Evolutionary conservation across 148 eudicot genomes (phyloP).

Genomic region (Rhododendron vialii): DNA sequence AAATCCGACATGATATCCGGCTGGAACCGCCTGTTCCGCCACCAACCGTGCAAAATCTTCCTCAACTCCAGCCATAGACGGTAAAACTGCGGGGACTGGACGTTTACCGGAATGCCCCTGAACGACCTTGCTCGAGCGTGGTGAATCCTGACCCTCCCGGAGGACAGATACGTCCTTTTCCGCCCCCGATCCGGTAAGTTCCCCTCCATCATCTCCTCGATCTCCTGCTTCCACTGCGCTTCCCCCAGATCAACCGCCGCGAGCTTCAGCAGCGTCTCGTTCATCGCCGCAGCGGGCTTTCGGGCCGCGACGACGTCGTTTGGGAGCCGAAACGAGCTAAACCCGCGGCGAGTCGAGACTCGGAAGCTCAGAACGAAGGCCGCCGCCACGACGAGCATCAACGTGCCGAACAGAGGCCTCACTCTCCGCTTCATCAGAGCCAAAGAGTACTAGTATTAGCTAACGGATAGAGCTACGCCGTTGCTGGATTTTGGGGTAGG

Average conservation of each 20-base stretch:
- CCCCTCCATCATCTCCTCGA: conserved; percentile 52
- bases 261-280: conserved; percentile 51
- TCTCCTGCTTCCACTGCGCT: conserved; percentile 32
- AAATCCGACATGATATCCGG: conserved; percentile 47
- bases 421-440: conserved; percentile 46
- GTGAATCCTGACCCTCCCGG: conserved; percentile 25
- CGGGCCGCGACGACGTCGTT: conserved; percentile 1
- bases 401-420: conserved; percentile 41
- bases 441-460: conserved; percentile 15
- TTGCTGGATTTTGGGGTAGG: conserved; percentile 28
- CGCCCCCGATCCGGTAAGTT: conserved; percentile 25
- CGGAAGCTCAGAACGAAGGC: conserved; percentile 42
- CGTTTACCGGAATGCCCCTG: conserved; percentile 31
- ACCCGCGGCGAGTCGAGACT: conserved; percentile 28
- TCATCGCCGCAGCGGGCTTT: conserved; percentile 19
- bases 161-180: conserved; percentile 39
- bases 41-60: conserved; percentile 52
- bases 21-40: conserved; percentile 36
- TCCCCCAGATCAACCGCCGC: conserved; percentile 57
- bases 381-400: conserved; percentile 44
- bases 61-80: conserved; percentile 36
- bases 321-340: conserved; percentile 26
- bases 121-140: conserved; percentile 31
- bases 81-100: conserved; percentile 41
- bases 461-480: conserved; percentile 9